Base-by-base conservation (phyloP, 1,139 yeast species). In the Candida pseudoviswanathii region DNA sequence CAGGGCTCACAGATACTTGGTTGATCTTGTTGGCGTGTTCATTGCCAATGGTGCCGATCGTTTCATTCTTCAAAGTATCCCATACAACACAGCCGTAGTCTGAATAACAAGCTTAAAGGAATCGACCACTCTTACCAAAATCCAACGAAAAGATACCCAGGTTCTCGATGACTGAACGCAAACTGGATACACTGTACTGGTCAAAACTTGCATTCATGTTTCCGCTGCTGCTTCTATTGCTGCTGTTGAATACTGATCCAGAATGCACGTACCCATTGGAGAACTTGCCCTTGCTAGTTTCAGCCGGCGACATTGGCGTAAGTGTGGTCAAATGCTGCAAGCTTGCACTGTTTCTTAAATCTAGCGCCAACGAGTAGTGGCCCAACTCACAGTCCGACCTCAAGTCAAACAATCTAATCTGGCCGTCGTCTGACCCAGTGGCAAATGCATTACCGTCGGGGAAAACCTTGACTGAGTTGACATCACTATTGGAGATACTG, bases 351-450 rank as follows among this genome's bases (percentile, higher is more conserved):
- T 48, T 50, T 37, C 45, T 41, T 10, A 52, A 31, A 25, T 46
- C 52, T 45, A 25, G 48, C 34, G 10, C 32, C 50, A 84, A 63
- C 7, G 78, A 67, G 65, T 84, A 89, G 11, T 62, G 63, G 4
- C 83, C 77, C 41, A 91, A 63, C 55, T 82, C 85, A 56, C 96
- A 82, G 64, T 88, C 96, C 3, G 92, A 78, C 53, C 97, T 75
- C 44, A 88, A 65, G 63, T 92, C 97, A 65, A 81, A 88, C 47
- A 89, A 65, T 48, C 89, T 76, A n/a, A 89, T 73, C 0, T 77
- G 64, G 1, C 95, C 94, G 62, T 89, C 96, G 58, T 90, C 97
- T 40, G 89, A 80, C 1, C 96, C 97, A 2, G 84, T 75, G 0
- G 79, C 80, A 57, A 86, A 80, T 0, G 89, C 77, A 32, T 75